phyloP scores from a whole-genome alignment of 2,329 filamentous ascomycete species.

The Xylariaceae sp. region DNA sequence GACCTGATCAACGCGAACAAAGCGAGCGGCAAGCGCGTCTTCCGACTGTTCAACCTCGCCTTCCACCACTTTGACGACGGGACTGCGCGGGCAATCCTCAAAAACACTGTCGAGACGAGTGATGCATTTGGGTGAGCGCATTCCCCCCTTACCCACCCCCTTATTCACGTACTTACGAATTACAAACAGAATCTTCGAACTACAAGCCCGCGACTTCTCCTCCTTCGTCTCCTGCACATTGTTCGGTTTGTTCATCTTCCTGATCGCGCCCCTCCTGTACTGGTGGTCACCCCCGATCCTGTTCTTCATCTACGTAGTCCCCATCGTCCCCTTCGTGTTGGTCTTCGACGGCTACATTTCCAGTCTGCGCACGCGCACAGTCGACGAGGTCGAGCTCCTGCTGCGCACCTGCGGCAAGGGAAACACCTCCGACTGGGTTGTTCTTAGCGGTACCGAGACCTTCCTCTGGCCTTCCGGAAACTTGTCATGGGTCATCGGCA shows the following conservation, averaged over 20 bases:
- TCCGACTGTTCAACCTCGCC: slow-evolving; percentile 66
- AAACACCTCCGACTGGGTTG: slow-evolving; percentile 41
- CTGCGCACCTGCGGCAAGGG: slow-evolving; percentile 49
- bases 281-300: slow-evolving; percentile 43
- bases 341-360: slow-evolving; percentile 66
- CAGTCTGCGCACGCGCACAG: slow-evolving; percentile 60
- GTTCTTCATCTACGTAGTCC: slow-evolving; percentile 61
- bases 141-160: not conserved
- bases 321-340: slow-evolving; percentile 61
- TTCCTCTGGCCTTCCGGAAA: slow-evolving; percentile 49
- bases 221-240: slow-evolving; percentile 50
- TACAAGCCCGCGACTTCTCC: slow-evolving; percentile 59
- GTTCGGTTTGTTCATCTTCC: slow-evolving; percentile 48
- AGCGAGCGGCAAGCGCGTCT: slow-evolving; percentile 45
- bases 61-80: slow-evolving; percentile 73
- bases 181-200: slow-evolving; percentile 56
- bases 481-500: slow-evolving; percentile 49
- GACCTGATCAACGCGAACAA: slow-evolving; percentile 38
- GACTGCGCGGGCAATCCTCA: slow-evolving; percentile 55
- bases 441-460: slow-evolving; percentile 42
- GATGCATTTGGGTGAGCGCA: slow-evolving; percentile 54
- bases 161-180: not conserved
- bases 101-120: slow-evolving; percentile 58
- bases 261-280: slow-evolving; percentile 49
- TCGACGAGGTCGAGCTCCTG: slow-evolving; percentile 58